Evolutionary conservation across 768 basidiomycete genomes (phyloP).

Genomic region (Krasilnikovozyma curviuscula): DNA sequence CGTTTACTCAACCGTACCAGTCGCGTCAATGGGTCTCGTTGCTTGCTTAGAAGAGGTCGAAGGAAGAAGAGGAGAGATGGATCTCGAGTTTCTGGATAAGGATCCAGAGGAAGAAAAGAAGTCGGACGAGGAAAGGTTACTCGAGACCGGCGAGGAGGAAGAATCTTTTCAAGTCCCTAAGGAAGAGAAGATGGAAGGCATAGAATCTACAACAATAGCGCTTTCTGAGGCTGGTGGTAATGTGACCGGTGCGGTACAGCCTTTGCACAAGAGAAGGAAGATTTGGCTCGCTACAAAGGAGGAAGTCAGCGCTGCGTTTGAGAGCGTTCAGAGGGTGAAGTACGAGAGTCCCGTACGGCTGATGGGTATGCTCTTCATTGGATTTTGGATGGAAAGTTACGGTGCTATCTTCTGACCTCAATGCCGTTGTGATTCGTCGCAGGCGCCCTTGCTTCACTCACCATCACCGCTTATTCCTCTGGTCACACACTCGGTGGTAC

Average conservation of each 20-base stretch:
- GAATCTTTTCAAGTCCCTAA: slow-evolving; percentile 20
- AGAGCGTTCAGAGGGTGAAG: slow-evolving; percentile 70
- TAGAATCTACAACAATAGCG: slow-evolving; percentile 4
- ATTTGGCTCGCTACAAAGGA: slow-evolving; percentile 57
- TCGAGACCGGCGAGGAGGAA: slow-evolving; percentile 8
- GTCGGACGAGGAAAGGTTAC: slow-evolving; percentile 6
- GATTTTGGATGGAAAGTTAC: neutral
- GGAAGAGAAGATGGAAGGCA: slow-evolving; percentile 19
- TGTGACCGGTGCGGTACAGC: slow-evolving; percentile 4
- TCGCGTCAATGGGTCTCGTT: slow-evolving; percentile 85
- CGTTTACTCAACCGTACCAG: slow-evolving; percentile 82
- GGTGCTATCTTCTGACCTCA: neutral
- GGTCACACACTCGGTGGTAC: slow-evolving; percentile 92
- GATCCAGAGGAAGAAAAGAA: neutral
- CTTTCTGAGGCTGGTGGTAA: slow-evolving; percentile 2
- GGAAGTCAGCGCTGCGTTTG: slow-evolving; percentile 84
- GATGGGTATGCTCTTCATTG: slow-evolving; percentile 41
- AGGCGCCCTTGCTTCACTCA: slow-evolving; percentile 82
- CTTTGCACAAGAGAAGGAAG: slow-evolving; percentile 25
- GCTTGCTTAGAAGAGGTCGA: slow-evolving; percentile 77
- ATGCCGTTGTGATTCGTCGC: slow-evolving; percentile 12
- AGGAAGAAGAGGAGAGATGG: slow-evolving; percentile 33
- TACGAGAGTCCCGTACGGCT: slow-evolving; percentile 92
- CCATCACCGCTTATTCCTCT: slow-evolving; percentile 84
- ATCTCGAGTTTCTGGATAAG: slow-evolving; percentile 15